Evolutionary conservation across 192 early-diverging fungal species (phyloP).

Genomic region (Bifiguratus adelaidae): DNA sequence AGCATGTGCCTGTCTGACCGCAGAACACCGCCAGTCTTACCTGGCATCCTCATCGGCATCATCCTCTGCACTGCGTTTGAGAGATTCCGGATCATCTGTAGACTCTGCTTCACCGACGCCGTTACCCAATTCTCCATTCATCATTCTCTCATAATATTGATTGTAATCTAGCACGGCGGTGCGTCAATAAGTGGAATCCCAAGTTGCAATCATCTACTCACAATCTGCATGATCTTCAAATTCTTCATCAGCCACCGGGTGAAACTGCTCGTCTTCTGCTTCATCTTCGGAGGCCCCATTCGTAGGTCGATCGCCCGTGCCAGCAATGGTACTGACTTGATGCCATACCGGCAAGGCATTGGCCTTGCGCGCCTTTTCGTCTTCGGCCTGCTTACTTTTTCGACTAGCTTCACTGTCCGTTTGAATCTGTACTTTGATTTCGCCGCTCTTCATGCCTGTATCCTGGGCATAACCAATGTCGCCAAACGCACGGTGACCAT

Average conservation of each 20-base stretch:
- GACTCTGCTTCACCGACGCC: background rate
- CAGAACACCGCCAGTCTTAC: no score
- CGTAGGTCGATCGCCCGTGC: constrained; percentile 19
- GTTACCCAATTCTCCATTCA: constrained; percentile 9
- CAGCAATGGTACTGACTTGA: constrained; percentile 54
- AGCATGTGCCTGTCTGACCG: no score
- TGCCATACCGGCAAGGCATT: constrained; percentile 77
- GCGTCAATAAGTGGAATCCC: background rate
- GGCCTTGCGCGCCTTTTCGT: constrained; percentile 56
- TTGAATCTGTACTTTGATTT: constrained; percentile 63
- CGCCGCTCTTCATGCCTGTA: constrained; percentile 46
- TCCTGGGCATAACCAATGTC: constrained; percentile 56
- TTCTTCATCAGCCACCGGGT: constrained; percentile 20
- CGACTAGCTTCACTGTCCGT: constrained; percentile 59
- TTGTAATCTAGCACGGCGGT: constrained; percentile 8
- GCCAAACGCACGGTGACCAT: constrained; percentile 3
- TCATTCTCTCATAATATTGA: constrained; percentile 17
- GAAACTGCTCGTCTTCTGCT: constrained; percentile 22
- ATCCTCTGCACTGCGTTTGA: no score
- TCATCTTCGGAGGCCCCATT: constrained; percentile 18
- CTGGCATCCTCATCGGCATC: constrained; percentile 1
- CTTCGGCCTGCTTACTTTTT: constrained; percentile 48
- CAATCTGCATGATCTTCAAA: constrained; percentile 31
- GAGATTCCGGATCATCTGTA: background rate
- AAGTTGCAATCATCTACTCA: constrained; percentile 15